Conservation (phyloP, 192 early-diverging fungal species). For the Obelidium mucronatum region DNA sequence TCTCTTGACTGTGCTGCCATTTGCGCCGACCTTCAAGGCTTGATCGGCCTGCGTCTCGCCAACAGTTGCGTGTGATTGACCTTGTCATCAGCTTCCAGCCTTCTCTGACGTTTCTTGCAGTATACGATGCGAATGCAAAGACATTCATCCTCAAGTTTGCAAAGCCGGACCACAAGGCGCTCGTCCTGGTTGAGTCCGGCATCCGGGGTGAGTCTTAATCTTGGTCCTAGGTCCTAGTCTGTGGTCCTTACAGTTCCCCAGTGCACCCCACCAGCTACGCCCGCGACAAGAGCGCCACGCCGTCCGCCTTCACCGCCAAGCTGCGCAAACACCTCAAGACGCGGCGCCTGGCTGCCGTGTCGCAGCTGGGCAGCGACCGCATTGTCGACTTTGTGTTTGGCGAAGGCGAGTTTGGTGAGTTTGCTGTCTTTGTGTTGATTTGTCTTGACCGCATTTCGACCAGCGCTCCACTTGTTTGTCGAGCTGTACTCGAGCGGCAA, state of each 20-base stretch:
- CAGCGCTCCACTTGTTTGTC: slow-evolving; percentile 63
- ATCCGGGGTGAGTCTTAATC: slow-evolving; percentile 59
- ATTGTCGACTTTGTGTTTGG: slow-evolving; percentile 95
- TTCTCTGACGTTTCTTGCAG: slow-evolving; percentile 31
- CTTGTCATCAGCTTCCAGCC: background rate
- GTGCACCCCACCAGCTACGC: slow-evolving; percentile 90
- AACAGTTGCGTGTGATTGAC: slow-evolving; percentile 56
- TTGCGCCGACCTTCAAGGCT: slow-evolving; percentile 71
- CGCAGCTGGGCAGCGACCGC: slow-evolving; percentile 90
- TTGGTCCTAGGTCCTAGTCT: background rate
- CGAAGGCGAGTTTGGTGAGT: slow-evolving; percentile 53
- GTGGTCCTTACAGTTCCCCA: background rate
- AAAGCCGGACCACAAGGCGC: slow-evolving; percentile 85
- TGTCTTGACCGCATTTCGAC: background rate
- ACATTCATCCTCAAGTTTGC: slow-evolving; percentile 95
- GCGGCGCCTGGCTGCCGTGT: slow-evolving; percentile 75
- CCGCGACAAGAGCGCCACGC: slow-evolving; percentile 85
- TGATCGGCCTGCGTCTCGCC: slow-evolving; percentile 88
- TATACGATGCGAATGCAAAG: slow-evolving; percentile 93
- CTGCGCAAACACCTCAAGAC: slow-evolving; percentile 93
- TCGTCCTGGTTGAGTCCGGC: slow-evolving; percentile 92
- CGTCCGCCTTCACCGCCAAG: slow-evolving; percentile 88
- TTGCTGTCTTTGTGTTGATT: background rate
- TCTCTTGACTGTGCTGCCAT: slow-evolving; percentile 87
- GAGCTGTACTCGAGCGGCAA: slow-evolving; percentile 80